A percentile compares a stretch with the other conserved stretches of the same genome.
phyloP scores from a whole-genome alignment of 306 rosid genomes.

The Medicago truncatula region MtrunA17r5.0-ANR NC_053043.1:6129501-6130000 shows the following conservation, averaged over 20 bases:
- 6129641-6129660: conserved; percentile 83
- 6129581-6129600: conserved; percentile 80
- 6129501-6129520: conserved; percentile 48
- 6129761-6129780: conserved; percentile 64
- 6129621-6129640: conserved; percentile 48
- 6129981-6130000: conserved; percentile 86
- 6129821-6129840: conserved; percentile 91
- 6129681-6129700: conserved; percentile 50
- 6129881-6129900: conserved; percentile 78
- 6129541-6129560: conserved; percentile 83
- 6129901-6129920: conserved; percentile 56
- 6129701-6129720: conserved; percentile 64
- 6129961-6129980: conserved; percentile 85
- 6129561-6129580: conserved; percentile 70
- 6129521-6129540: conserved; percentile 73
- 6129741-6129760: conserved; percentile 66
- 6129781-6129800: conserved; percentile 72
- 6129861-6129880: conserved; percentile 75
- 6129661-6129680: conserved; percentile 64
- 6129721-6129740: conserved; percentile 85
- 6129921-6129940: conserved; percentile 70
- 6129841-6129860: conserved; percentile 75
- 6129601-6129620: conserved; percentile 71
- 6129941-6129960: conserved; percentile 66
- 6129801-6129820: conserved; percentile 57